Percentiles rank a stretch among this genome's conserved stretches.
phyloP scores from a whole-genome alignment of 23 red algal genomes.

The Chondrus crispus region DNA sequence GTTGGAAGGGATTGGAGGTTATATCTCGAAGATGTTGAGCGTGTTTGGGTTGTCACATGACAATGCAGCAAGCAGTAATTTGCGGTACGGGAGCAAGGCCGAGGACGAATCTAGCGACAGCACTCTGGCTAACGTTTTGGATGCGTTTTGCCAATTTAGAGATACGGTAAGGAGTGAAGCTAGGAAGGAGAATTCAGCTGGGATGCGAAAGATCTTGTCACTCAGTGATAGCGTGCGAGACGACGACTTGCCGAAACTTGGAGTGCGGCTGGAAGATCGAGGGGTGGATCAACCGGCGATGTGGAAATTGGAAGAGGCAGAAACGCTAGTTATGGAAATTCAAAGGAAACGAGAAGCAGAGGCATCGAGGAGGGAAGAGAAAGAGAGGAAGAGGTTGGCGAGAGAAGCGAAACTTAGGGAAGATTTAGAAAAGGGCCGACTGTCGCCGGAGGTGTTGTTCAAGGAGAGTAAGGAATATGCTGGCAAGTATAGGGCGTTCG shows the following conservation, averaged over 20 bases:
- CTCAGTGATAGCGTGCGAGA: conserved; percentile 86
- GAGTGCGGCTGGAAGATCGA: conserved; percentile 91
- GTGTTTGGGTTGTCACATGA: conserved; percentile 75
- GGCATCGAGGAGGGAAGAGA: conserved; percentile 43
- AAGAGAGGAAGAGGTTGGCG: conserved; percentile 36
- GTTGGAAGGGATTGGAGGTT: conserved; percentile 48
- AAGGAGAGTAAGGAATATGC: conserved; percentile 48
- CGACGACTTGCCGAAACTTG: conserved; percentile 68
- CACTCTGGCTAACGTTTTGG: conserved; percentile 23
- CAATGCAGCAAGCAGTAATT: conserved; percentile 3
- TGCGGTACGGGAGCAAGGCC: conserved; percentile 45
- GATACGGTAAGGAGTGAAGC: conserved; percentile 31
- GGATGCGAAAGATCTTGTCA: conserved; percentile 31
- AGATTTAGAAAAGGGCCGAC: conserved; percentile 64
- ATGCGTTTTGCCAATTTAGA: conserved; percentile 58
- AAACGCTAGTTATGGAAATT: conserved; percentile 58
- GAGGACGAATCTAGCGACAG: conserved; percentile 51
- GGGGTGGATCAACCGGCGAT: conserved; percentile 26
- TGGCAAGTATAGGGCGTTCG: conserved; percentile 69
- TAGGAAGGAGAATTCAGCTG: conserved; percentile 34
- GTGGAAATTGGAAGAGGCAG: conserved; percentile 85
- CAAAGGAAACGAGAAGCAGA: conserved; percentile 56
- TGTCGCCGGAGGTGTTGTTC: conserved; percentile 73
- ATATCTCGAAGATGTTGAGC: conserved; percentile 67
- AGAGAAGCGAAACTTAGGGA: conserved; percentile 37